Evolutionary conservation across 371 early-diverging fungal species (phyloP), one percentile per base, ranked within the genome.

Genomic region (Fennellomyces sp.): DNA sequence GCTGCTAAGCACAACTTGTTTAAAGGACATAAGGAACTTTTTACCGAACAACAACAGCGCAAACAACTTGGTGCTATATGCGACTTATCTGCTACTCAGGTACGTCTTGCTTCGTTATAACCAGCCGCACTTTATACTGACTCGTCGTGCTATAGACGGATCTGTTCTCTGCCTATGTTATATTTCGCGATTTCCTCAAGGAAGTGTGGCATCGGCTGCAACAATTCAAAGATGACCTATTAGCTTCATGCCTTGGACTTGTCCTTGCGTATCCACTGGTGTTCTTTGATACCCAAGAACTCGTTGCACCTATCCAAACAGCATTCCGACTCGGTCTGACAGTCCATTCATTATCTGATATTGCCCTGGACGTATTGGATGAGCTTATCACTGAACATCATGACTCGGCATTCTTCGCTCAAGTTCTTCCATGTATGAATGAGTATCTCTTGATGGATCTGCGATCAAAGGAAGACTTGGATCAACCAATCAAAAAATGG

Each of bases 141-240:
- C 7, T 33, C 5, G 6, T 8, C 12, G 15, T 3, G 19, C 13
- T 26, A 17, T 61, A 69, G 63, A 47, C 61, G 5, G 50, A 61
- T 49, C 48, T 63, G 21, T 68, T 65, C 48, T 53, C 49, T 15
- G 64, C 70, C 2, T 80, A 70, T 30, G 50, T 73, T n/a, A 58
- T 75, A 38, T 74, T 85, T 61, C 66, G 57, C 17, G 84, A 80
- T 30, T 90, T 83, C 51, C 52, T 91, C 26, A 66, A 70, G 17
- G 85, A 88, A 47, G 84, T 90, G 21, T 75, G 84, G 54, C 78
- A 86, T 25, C 71, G 84, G 19, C 72, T 89, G 47, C 78, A 85
- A 23, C 86, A 84, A 59, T 91, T 83, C 71, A 90, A 91, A 63
- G 92, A 92, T 50, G 94, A 94, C 31, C 72, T 94, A 11, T 69